Conservation (phyloP, 116 monocot genomes). For the Phalaenopsis hybrid region DNA sequence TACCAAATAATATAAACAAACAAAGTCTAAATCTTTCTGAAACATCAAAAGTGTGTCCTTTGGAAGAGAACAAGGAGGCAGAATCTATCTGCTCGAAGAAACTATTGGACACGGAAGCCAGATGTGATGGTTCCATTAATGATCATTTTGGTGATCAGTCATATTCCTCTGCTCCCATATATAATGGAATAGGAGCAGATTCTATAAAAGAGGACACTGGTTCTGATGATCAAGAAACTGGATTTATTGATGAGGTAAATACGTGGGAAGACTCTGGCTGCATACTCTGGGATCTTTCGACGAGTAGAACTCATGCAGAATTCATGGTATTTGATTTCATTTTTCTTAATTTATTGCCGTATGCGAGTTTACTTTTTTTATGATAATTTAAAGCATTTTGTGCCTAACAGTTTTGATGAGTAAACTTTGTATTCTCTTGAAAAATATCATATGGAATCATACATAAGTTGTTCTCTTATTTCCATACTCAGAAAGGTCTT, state of each 20-base stretch:
- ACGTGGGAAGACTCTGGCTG: constrained; percentile 52
- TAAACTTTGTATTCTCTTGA: background rate
- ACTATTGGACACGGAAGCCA: background rate
- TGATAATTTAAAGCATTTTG: background rate
- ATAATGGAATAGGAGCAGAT: constrained; percentile 7
- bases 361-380: background rate
- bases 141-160: constrained; percentile 2
- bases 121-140: background rate
- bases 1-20: constrained; percentile 34
- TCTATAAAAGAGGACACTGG: constrained; percentile 10
- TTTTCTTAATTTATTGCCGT: background rate
- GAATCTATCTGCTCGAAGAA: constrained; percentile 3
- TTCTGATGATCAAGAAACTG: constrained; percentile 9
- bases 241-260: constrained; percentile 10
- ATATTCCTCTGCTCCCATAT: background rate
- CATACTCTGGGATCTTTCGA: constrained; percentile 53
- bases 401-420: background rate
- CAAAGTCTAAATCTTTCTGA: constrained; percentile 4
- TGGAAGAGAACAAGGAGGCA: background rate
- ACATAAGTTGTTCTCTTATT: background rate
- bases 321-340: constrained; percentile 36
- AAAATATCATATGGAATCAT: background rate
- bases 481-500: background rate
- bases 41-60: background rate
- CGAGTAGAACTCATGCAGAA: constrained; percentile 43